These are phyloP conservation scores for Carpinus viminea DNA, from an alignment of 306 rosid species.

Conservation along the genomic window DNA sequence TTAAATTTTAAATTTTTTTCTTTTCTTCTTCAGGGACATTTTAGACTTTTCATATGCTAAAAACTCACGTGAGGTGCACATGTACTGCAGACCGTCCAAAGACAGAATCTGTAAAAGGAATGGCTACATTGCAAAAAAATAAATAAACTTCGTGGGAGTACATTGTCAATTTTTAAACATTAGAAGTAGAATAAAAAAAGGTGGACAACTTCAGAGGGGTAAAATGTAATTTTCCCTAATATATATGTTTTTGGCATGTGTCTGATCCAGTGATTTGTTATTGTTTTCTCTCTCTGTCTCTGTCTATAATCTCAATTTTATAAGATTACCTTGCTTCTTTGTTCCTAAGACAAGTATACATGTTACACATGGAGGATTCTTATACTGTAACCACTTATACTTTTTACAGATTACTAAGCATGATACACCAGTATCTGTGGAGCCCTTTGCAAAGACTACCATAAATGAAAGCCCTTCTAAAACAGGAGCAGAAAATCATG, in stretches of 20 bases:
- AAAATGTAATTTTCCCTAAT: too few relatives aligned
- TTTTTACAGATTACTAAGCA: constrained; percentile 39
- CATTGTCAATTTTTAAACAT: too few relatives aligned
- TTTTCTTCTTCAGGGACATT: too few relatives aligned
- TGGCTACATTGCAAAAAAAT: too few relatives aligned
- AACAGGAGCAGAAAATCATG: constrained; percentile 41
- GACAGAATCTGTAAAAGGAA: too few relatives aligned
- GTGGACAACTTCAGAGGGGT: too few relatives aligned
- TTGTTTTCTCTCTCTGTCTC: not conserved
- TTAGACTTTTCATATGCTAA: too few relatives aligned
- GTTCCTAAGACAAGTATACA: not conserved
- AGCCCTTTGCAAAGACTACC: constrained; percentile 39
- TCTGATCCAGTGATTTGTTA: not conserved
- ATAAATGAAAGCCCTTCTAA: constrained; percentile 46
- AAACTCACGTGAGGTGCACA: too few relatives aligned
- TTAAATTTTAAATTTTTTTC: too few relatives aligned
- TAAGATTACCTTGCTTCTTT: not conserved
- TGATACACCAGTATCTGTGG: constrained; percentile 44
- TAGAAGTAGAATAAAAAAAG: too few relatives aligned
- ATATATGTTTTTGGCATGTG: not conserved
- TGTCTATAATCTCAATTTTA: not conserved
- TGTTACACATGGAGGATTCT: not conserved
- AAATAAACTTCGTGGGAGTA: too few relatives aligned
- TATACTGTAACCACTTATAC: constrained; percentile 25
- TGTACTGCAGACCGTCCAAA: too few relatives aligned